Base-by-base conservation (phyloP, 345 rosid genomes). In the Euphorbia lathyris region DNA sequence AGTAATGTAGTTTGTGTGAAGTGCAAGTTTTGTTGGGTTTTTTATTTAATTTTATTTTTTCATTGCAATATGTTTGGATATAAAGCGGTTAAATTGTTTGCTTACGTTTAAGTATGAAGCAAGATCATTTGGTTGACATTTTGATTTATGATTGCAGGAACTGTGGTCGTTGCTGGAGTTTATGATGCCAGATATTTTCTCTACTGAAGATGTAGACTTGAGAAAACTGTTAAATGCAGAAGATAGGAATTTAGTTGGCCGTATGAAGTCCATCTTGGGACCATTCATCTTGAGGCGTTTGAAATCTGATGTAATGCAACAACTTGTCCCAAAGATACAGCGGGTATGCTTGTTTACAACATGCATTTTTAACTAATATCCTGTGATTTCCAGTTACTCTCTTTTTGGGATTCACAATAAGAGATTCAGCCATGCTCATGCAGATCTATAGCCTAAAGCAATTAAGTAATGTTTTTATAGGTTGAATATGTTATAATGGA, bases 271-370 rank as follows among this genome's bases (percentile, higher is more conserved):
- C 52, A 95, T 92, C 55, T 79, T 95, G 42, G 97, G 97, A 56
- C 99, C 99, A 16, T 95, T 95, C 80, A 90, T 95, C 68, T 86
- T 95, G 86, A 84, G 99, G 76, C 96, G 97, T 57, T 77, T 95
- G 63, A 95, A 95, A 77, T 90, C 96, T 63, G 99, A 95, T 85
- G 97, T 95, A 38, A 90, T 95, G 99, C 97, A 83, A 79, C 99
- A 92, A 75, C 96, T 92, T 74, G 96, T 88, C 69, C 97, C 96
- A 32, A 95, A 95, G 81, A 90, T 87, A 70, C 99, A 95, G 69
- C 84, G 68, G 90, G 98, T 92, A 83, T 64, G 79, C 42, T 64
- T 50, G 53, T 64, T 79, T 67, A 68, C 34, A 45, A 1, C 48
- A 68, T 26, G 20, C 6, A 22, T 9, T 34, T 72, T 73, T 32